Evolutionary conservation across 2,329 filamentous ascomycete species (phyloP).

Genomic region (Arthrobotrys pseudoclavata): DNA sequence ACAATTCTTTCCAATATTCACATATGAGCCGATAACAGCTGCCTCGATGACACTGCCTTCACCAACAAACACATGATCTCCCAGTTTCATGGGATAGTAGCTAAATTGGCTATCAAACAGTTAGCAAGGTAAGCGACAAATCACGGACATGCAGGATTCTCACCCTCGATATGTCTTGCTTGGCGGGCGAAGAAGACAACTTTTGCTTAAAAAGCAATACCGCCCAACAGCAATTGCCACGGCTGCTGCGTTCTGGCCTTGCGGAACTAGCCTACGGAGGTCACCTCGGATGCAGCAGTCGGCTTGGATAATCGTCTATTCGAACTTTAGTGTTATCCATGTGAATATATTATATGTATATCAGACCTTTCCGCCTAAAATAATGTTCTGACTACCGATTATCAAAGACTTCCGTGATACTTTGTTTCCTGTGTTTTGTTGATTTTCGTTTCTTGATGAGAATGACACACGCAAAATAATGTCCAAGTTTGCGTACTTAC

Average conservation of each 20-base stretch:
- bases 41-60: constrained; percentile 82
- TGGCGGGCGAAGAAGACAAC: constrained; percentile 84
- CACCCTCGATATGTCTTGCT: constrained; percentile 82
- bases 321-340: background rate
- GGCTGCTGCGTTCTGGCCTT: constrained; percentile 67
- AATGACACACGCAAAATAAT: background rate
- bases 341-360: background rate
- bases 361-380: constrained; percentile 82
- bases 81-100: constrained; percentile 90
- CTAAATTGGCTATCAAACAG: constrained; percentile 70
- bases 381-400: constrained; percentile 96
- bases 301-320: constrained; percentile 86
- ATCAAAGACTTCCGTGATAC: constrained; percentile 92
- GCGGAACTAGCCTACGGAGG: constrained; percentile 74
- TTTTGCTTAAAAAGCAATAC: constrained; percentile 88
- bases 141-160: background rate
- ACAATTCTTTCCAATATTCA: constrained; percentile 83
- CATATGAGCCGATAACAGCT: constrained; percentile 84
- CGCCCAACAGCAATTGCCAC: constrained; percentile 88
- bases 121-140: background rate
- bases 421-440: constrained; percentile 80
- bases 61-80: constrained; percentile 93
- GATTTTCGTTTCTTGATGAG: background rate
- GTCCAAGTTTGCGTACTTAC: background rate
- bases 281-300: constrained; percentile 95